A percentile compares a stretch with the other conserved stretches of the same genome.
These are phyloP conservation scores for Fusarium pseudoanthophilum DNA, from an alignment of 2,329 filamentous ascomycete species.

Conservation along the genomic window DNA sequence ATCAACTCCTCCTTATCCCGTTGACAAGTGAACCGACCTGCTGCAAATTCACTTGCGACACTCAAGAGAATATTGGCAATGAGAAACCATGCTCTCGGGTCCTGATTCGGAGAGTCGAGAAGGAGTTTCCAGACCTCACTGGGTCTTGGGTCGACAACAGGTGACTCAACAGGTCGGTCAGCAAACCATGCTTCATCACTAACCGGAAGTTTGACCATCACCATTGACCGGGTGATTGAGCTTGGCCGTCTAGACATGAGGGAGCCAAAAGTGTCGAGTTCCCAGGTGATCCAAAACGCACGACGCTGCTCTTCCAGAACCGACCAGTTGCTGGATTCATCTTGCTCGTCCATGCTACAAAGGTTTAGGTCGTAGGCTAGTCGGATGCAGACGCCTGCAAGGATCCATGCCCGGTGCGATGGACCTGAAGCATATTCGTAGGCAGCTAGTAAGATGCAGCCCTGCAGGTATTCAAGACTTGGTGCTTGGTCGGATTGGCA, in stretches of 20 bases:
- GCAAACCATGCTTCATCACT: not conserved
- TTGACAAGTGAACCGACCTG: not conserved
- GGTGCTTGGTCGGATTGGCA: not conserved
- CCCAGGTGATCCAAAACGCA: not conserved
- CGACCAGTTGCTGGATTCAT: not conserved
- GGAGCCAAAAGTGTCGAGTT: not conserved
- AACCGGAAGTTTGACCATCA: not conserved
- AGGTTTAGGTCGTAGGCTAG: not conserved
- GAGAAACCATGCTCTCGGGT: not conserved
- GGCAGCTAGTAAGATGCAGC: not conserved
- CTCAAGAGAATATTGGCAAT: not conserved
- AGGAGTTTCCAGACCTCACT: not conserved
- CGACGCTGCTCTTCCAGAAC: not conserved
- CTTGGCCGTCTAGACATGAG: not conserved
- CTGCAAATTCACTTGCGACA: not conserved
- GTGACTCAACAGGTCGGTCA: not conserved
- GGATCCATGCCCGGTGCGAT: not conserved
- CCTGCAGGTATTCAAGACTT: not conserved
- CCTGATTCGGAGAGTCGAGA: not conserved
- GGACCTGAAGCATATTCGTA: not conserved
- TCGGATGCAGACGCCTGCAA: not conserved
- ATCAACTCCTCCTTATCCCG: not conserved
- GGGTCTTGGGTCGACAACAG: not conserved
- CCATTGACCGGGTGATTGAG: not conserved
- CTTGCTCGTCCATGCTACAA: not conserved